Percentiles rank a stretch among this genome's conserved stretches.
Evolutionary conservation across 805 yeast genomes (phyloP).

Genomic region (Schwanniomyces pseudopolymorphus): DNA sequence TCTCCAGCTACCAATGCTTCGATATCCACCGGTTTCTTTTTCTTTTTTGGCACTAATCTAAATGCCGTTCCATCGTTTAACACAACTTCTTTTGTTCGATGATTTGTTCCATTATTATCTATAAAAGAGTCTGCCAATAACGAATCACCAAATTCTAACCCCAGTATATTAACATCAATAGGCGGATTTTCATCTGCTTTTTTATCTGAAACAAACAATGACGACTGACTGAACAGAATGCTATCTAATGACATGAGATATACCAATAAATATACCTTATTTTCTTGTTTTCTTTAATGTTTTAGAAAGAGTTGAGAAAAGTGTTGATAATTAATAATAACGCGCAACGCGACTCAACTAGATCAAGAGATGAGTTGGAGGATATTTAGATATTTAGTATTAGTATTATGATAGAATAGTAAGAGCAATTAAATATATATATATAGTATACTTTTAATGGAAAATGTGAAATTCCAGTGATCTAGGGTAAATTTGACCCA

Average conservation of each 20-base stretch:
- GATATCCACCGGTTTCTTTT: constrained; percentile 1
- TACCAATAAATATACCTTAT: background rate
- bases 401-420: no score
- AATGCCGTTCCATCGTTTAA: constrained; percentile 4
- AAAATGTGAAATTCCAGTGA: no score
- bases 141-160: background rate
- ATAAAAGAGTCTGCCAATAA: background rate
- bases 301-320: background rate
- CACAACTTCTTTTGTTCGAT: background rate
- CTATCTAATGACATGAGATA: background rate
- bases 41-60: constrained; percentile 8
- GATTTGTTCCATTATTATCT: background rate
- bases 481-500: background rate
- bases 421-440: no score
- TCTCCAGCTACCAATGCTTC: background rate
- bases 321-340: background rate
- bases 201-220: background rate
- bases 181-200: background rate
- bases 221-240: constrained; percentile 2
- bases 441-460: no score
- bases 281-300: background rate
- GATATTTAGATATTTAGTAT: background rate
- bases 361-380: background rate
- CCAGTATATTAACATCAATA: background rate
- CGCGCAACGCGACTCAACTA: background rate